Evolutionary conservation across 306 rosid species (phyloP).

Genomic region (Neltuma alba): DNA sequence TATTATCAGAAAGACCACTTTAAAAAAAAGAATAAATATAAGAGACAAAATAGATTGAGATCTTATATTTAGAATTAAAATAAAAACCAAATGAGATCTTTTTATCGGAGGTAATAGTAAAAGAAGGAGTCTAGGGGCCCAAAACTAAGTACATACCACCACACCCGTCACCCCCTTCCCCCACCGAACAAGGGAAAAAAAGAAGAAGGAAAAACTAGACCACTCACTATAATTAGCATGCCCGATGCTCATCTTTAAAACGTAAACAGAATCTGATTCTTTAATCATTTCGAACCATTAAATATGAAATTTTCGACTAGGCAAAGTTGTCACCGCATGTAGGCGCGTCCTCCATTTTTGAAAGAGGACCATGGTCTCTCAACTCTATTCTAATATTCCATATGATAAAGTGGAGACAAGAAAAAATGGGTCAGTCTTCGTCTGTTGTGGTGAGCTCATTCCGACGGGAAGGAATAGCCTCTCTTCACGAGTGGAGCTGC

Average conservation of each 20-base stretch:
- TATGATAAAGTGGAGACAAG: neutral
- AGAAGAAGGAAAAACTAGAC: no score
- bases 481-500: neutral
- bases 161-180: no score
- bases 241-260: neutral
- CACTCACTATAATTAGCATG: neutral
- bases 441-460: neutral
- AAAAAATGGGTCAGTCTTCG: neutral
- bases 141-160: no score
- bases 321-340: neutral
- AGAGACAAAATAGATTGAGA: no score
- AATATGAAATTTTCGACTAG: neutral
- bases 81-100: no score
- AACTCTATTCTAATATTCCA: neutral
- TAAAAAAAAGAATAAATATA: no score
- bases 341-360: neutral
- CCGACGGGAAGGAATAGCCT: neutral
- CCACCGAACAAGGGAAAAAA: no score
- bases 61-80: no score
- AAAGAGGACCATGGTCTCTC: neutral
- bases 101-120: no score
- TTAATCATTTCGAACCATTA: neutral
- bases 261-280: neutral
- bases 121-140: no score
- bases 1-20: no score